Evolutionary conservation across 1,284 basidiomycete genomes (phyloP).

Genomic region (Tranzscheliella williamsii): DNA sequence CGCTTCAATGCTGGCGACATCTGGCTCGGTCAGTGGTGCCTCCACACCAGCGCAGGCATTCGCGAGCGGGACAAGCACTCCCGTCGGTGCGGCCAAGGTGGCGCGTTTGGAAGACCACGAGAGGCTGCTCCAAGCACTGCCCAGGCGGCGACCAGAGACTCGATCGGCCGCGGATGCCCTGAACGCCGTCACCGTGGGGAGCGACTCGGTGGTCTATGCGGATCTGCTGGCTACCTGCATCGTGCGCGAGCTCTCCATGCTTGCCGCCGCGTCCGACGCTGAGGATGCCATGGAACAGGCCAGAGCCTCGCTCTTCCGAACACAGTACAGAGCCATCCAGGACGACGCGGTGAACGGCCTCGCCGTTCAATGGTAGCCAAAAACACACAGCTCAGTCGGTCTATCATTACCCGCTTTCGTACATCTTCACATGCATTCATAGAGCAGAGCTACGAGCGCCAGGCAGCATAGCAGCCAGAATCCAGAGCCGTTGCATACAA

Average conservation of each 20-base stretch:
- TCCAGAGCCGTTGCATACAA: too few species aligned
- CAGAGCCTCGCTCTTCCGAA: conserved; percentile 70
- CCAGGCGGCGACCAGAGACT: too few species aligned
- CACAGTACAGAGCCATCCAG: conserved; percentile 82
- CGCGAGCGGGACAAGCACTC: conserved; percentile 20
- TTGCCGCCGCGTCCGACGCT: conserved; percentile 26
- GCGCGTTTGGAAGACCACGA: conserved; percentile 22
- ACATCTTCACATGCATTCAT: too few species aligned
- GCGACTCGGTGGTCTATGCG: conserved; percentile 47
- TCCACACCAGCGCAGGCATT: conserved; percentile 13
- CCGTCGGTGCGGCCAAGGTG: conserved; percentile 14
- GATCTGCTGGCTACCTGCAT: conserved; percentile 65
- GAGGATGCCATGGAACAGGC: conserved; percentile 61
- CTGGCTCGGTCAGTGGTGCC: conserved; percentile 6
- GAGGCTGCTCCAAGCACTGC: conserved; percentile 12
- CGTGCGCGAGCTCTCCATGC: conserved; percentile 62
- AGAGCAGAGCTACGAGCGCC: too few species aligned
- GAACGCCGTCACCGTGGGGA: conserved; percentile 1
- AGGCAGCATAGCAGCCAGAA: too few species aligned
- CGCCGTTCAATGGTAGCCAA: conserved; percentile 82
- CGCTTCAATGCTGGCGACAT: conserved; percentile 18
- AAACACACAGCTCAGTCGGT: too few species aligned
- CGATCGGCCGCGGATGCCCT: background rate
- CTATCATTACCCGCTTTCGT: too few species aligned
- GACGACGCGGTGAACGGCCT: conserved; percentile 76